These are phyloP conservation scores for Panaeolus cyanescens DNA, from an alignment of 768 basidiomycete species.

Conservation along the genomic window DNA sequence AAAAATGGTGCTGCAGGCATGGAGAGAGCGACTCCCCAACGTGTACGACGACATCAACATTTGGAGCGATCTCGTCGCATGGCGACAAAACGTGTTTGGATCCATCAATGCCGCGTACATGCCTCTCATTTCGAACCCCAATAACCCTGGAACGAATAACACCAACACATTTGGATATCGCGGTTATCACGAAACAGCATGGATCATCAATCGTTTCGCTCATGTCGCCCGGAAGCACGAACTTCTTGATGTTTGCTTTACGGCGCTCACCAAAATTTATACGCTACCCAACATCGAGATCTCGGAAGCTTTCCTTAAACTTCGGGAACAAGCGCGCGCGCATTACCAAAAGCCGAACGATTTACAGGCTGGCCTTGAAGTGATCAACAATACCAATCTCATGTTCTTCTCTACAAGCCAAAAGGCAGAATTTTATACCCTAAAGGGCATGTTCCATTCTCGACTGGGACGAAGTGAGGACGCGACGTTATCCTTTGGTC, in stretches of 20 bases:
- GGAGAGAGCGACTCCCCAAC: constrained; percentile 96
- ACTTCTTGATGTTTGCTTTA: constrained; percentile 94
- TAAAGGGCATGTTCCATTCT: constrained; percentile 99
- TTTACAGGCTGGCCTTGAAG: constrained; percentile 91
- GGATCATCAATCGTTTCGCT: constrained; percentile 99
- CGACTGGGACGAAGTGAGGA: constrained; percentile 85
- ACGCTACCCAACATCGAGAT: constrained; percentile 99
- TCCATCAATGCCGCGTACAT: constrained; percentile 97
- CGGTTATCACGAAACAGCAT: constrained; percentile 98
- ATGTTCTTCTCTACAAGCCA: constrained; percentile 95
- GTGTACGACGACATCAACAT: constrained; percentile 96
- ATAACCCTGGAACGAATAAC: constrained; percentile 51
- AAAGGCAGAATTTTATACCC: constrained; percentile 97
- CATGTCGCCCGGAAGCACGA: constrained; percentile 98
- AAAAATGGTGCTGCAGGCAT: constrained; percentile 94
- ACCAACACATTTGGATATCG: constrained; percentile 89
- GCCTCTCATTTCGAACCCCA: constrained; percentile 73
- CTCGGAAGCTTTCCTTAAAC: constrained; percentile 97
- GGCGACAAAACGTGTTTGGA: constrained; percentile 98
- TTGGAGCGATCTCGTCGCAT: constrained; percentile 99
- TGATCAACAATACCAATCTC: constrained; percentile 99
- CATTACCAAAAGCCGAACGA: constrained; percentile 96
- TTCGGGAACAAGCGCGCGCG: constrained; percentile 97
- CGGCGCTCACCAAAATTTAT: constrained; percentile 94
- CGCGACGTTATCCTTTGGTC: constrained; percentile 88